phyloP scores from a whole-genome alignment of 1,284 basidiomycete species.

The Flammula alnicola region DNA sequence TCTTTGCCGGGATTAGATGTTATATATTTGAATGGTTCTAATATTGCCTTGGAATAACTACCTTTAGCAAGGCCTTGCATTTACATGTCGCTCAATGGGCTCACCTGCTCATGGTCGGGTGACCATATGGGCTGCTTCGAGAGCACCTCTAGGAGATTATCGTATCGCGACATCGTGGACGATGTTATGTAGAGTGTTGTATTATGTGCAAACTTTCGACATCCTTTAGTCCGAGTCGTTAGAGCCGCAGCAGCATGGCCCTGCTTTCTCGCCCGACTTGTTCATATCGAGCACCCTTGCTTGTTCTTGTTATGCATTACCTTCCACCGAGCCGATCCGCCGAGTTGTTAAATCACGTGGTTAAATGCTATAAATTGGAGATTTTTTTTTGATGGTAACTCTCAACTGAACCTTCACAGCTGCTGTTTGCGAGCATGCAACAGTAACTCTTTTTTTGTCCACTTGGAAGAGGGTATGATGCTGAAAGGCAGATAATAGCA shows the following conservation, averaged over 20 bases:
- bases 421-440: conserved; percentile 15
- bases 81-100: neutral
- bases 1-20: conserved; percentile 92
- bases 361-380: too few relatives aligned
- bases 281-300: too few relatives aligned
- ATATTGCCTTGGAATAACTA: conserved; percentile 52
- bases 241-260: neutral
- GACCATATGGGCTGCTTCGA: conserved; percentile 32
- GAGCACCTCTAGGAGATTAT: conserved; percentile 32
- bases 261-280: too few relatives aligned
- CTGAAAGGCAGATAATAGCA: conserved; percentile 21
- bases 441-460: conserved; percentile 23
- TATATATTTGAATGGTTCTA: conserved; percentile 92
- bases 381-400: conserved; percentile 1
- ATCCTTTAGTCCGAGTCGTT: neutral
- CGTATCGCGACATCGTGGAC: conserved; percentile 28
- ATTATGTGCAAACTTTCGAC: neutral
- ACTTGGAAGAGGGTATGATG: conserved; percentile 22
- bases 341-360: too few relatives aligned
- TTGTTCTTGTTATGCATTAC: too few relatives aligned
- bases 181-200: neutral
- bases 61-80: neutral
- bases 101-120: conserved; percentile 27
- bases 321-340: too few relatives aligned
- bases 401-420: conserved; percentile 21